Base-by-base conservation (phyloP, 441 rosid species). In the Syzygium malaccense region DNA sequence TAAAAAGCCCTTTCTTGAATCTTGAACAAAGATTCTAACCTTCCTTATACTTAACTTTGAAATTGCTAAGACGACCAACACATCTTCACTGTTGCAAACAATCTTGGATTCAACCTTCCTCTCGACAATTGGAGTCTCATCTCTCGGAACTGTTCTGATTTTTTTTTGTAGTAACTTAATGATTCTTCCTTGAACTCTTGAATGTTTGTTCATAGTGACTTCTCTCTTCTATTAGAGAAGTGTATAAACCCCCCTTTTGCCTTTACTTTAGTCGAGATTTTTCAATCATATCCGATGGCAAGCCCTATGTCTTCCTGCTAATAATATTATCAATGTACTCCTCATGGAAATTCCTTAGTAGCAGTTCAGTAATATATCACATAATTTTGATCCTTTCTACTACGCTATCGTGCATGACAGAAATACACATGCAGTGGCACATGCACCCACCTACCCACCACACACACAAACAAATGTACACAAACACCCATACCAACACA, bases 41-140 rank as follows among this genome's bases (percentile, higher is more conserved):
- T 85, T 93, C 95, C 92, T 11, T 19, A 56, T 88, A 86, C 94
- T 93, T 86, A 92, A 89, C 86, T 90, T 91, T 4, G 91, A 91
- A 90, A 92, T 86, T 86, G 95, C 92, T 68, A 93, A 85, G 89
- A 92, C 53, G 84, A 88, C 86, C 57, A 53, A 57, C 60, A 87
- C 90, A 87, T 86, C 86, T 86, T 89, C 91, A 62, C 80, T 89
- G 45, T 86, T 85, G 83, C 49, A 51, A 58, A 48, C 86, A 87
- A 51, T 89, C 86, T 87, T 90, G 91, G 93, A 94, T 86, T 91
- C 93, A 45, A 93, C 49, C 45, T 20, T 71, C 80, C 45, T 71
- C 80, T 41, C 6, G 28, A 20, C 49, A 37, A 25, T 37, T 33
- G 41, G 13, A 20, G 80, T 71, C 26, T 37, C 11, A 11, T 71